These are phyloP conservation scores for Pachysandra terminalis DNA, from an alignment of 164 flowering plant genomes.

Conservation along the genomic window DNA sequence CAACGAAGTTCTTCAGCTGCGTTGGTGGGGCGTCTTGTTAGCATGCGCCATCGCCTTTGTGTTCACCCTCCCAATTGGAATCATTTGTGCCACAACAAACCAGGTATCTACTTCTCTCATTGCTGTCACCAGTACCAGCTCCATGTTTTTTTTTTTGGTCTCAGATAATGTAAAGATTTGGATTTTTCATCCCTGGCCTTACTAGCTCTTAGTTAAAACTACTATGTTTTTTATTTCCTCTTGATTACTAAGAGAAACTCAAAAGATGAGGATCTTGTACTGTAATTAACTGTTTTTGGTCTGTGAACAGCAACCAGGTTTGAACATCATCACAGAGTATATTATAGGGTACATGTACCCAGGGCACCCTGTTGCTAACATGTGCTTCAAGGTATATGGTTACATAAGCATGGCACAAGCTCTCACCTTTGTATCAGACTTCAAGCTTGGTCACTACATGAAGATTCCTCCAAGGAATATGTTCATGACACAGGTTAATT, in stretches of 20 bases:
- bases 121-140: too few species aligned
- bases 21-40: neutral
- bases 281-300: too few species aligned
- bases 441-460: slow-evolving; percentile 4
- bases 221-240: too few species aligned
- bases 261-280: too few species aligned
- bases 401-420: neutral
- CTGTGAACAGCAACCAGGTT: neutral
- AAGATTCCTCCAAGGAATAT: neutral
- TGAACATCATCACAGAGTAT: neutral
- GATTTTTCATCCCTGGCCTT: too few species aligned
- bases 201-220: too few species aligned
- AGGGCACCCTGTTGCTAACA: neutral
- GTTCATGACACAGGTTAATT: slow-evolving; percentile 4
- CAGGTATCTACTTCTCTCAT: too few species aligned
- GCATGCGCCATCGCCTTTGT: neutral
- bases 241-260: too few species aligned
- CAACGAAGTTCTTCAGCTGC: neutral
- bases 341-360: neutral
- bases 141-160: too few species aligned
- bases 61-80: neutral
- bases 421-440: neutral
- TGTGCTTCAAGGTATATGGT: slow-evolving; percentile 3
- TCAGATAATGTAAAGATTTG: too few species aligned
- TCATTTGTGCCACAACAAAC: neutral